Evolutionary conservation across 2,329 filamentous ascomycete genomes (phyloP).

Genomic region (Xylaria sp.): DNA sequence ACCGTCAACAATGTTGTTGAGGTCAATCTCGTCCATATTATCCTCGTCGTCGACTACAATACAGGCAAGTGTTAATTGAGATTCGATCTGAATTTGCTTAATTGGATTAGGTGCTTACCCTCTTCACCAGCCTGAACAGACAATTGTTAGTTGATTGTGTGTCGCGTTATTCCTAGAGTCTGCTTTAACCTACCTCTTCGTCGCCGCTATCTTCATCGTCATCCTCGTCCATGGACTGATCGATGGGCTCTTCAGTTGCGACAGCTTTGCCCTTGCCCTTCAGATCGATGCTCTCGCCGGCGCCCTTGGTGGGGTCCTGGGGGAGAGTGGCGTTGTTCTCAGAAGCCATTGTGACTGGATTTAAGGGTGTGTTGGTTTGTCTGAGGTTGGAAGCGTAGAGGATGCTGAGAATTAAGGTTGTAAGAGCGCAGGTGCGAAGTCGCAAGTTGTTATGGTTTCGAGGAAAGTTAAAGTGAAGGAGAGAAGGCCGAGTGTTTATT

Average conservation of each 20-base stretch:
- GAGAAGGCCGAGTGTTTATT: conserved; percentile 43
- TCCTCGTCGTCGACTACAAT: conserved; percentile 74
- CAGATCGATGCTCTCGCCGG: conserved; percentile 59
- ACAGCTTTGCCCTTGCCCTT: conserved; percentile 92
- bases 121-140: conserved; percentile 38
- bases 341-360: conserved; percentile 57
- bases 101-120: conserved; percentile 42
- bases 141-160: conserved; percentile 38
- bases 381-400: conserved; percentile 12
- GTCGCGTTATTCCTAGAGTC: conserved; percentile 26
- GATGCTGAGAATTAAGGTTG: not conserved
- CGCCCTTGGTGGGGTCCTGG: conserved; percentile 56
- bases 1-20: conserved; percentile 82
- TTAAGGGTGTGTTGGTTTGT: conserved; percentile 5
- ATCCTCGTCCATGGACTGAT: conserved; percentile 78
- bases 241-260: conserved; percentile 63
- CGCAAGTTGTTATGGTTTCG: conserved; percentile 41
- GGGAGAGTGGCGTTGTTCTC: conserved; percentile 62
- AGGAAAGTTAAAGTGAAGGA: conserved; percentile 38
- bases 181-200: conserved; percentile 60
- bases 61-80: conserved; percentile 26
- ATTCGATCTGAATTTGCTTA: not conserved
- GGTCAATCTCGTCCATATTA: conserved; percentile 90
- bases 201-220: conserved; percentile 76
- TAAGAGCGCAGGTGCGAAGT: conserved; percentile 28